Base-by-base conservation (phyloP, 2,329 filamentous ascomycete species). In the Niveomyces coronatus region DNA sequence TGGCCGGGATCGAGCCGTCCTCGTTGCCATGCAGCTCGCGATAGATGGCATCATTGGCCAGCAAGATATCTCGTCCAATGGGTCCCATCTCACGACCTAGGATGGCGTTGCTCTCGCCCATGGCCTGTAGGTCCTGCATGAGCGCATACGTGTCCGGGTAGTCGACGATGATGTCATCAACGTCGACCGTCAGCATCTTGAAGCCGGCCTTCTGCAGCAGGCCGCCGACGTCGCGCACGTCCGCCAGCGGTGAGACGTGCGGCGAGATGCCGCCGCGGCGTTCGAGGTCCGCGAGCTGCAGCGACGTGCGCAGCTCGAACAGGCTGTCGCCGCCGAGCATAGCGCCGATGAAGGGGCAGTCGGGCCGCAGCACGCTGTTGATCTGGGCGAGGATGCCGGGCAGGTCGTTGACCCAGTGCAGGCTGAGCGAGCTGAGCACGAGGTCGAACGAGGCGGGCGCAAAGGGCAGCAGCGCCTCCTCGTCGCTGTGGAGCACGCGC, bases 331-430 rank as follows among this genome's bases (percentile, higher is more conserved):
- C 91, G 40, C 91, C 91, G 44, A 94, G 80, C 88, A 98, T 98
- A 47, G 89, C 89, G 11, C 84, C 89, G 32, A 98, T 79, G 54
- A 98, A 94, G 2, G 93, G 87, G 40, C 75, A 73, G 57, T 98
- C 91, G 0, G 89, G 87, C 60, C 93, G 94, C 18, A 98, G 71
- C 23, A 93, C 67, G 47, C 75, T 73, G 65, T 94, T 94, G 55
- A 95, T 82, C 54, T 94, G 85, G 2, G 79, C 70, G 3, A 98
- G 71, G 9, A 93, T 67, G 1, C 82, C 84, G 0, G 91, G 91
- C 5, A 98, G 74, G 58, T 98, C 86, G 57, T 98, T 98, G 68
- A 95, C 83, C 91, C 91, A 98, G 62, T 98, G 91, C 56, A 98
- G 68, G 41, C 83, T 88, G 42, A 94, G 65, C 40, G 83, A 94